phyloP scores from a whole-genome alignment of 2,329 filamentous ascomycete genomes.

The Clonostachys chloroleuca region DNA sequence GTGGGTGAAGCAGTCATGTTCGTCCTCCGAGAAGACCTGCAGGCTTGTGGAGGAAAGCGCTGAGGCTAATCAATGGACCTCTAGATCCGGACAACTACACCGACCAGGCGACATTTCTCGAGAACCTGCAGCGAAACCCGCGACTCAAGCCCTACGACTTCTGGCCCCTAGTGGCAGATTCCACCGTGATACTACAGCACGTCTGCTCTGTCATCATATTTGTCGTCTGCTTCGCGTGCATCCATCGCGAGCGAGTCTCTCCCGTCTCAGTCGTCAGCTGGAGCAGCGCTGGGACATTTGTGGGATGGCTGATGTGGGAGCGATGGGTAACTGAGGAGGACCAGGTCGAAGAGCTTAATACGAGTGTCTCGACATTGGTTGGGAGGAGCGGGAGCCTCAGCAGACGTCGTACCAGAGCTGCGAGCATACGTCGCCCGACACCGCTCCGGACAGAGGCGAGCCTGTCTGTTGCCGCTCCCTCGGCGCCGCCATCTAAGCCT shows the following conservation, averaged over 20 bases:
- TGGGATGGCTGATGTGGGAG: slow-evolving; percentile 91
- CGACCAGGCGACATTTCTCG: slow-evolving; percentile 92
- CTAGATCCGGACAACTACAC: slow-evolving; percentile 97
- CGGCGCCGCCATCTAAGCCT: slow-evolving; percentile 11
- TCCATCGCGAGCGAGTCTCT: slow-evolving; percentile 74
- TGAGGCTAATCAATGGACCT: background rate
- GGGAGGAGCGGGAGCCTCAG: slow-evolving; percentile 25
- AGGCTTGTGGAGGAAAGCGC: too few relatives aligned
- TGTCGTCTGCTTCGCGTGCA: slow-evolving; percentile 87
- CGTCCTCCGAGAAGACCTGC: slow-evolving; percentile 19
- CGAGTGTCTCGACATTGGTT: slow-evolving; percentile 26
- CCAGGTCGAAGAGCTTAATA: slow-evolving; percentile 30
- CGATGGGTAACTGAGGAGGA: slow-evolving; percentile 75
- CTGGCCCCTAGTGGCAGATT: slow-evolving; percentile 93
- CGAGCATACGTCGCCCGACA: slow-evolving; percentile 27
- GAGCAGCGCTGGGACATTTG: slow-evolving; percentile 75
- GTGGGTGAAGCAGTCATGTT: slow-evolving; percentile 96
- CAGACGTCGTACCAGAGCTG: slow-evolving; percentile 22
- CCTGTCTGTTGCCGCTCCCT: slow-evolving; percentile 9
- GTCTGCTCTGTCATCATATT: slow-evolving; percentile 94
- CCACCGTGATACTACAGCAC: slow-evolving; percentile 95
- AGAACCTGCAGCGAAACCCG: slow-evolving; percentile 91
- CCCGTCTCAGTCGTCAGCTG: slow-evolving; percentile 85
- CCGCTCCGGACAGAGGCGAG: slow-evolving; percentile 17
- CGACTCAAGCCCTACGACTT: slow-evolving; percentile 94